phyloP scores from a whole-genome alignment of 75 land plant species.

The Selaginella tamariscina region DNA sequence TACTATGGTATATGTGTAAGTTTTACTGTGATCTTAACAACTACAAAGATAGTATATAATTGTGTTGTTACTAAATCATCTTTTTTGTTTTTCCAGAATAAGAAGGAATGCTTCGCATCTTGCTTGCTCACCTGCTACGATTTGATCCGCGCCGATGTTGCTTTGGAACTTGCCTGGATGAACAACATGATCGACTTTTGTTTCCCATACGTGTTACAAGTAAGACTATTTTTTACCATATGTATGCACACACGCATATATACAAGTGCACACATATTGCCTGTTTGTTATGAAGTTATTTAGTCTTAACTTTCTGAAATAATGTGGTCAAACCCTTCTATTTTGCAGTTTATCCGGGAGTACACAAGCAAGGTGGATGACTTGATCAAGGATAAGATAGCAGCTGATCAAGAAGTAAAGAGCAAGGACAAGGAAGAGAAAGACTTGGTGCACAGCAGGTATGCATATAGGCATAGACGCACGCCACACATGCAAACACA shows the following conservation, averaged over 20 bases:
- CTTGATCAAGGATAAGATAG: conserved; percentile 74
- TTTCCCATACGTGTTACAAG: conserved; percentile 91
- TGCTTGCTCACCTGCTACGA: conserved; percentile 95
- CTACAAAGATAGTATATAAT: not conserved
- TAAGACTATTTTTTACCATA: conserved; percentile 13
- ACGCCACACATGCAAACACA: too few species aligned
- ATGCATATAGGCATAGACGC: too few species aligned
- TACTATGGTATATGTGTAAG: conserved; percentile 3
- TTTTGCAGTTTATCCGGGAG: conserved; percentile 66
- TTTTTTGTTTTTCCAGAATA: conserved; percentile 51
- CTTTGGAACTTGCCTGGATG: conserved; percentile 91
- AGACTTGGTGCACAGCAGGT: conserved; percentile 85
- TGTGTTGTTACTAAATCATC: not conserved
- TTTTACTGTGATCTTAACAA: not conserved
- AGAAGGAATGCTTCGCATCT: conserved; percentile 96
- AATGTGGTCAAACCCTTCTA: not conserved
- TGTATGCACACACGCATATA: not conserved
- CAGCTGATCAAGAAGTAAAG: conserved; percentile 48
- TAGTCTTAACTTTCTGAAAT: not conserved
- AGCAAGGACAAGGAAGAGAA: conserved; percentile 89
- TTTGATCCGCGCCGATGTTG: conserved; percentile 84
- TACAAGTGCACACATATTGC: too few species aligned
- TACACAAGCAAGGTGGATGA: conserved; percentile 91
- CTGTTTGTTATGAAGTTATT: too few species aligned
- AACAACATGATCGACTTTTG: conserved; percentile 90